Conservation (phyloP, 1,284 basidiomycete genomes). For the Sanghuangporus sanghuang region DNA sequence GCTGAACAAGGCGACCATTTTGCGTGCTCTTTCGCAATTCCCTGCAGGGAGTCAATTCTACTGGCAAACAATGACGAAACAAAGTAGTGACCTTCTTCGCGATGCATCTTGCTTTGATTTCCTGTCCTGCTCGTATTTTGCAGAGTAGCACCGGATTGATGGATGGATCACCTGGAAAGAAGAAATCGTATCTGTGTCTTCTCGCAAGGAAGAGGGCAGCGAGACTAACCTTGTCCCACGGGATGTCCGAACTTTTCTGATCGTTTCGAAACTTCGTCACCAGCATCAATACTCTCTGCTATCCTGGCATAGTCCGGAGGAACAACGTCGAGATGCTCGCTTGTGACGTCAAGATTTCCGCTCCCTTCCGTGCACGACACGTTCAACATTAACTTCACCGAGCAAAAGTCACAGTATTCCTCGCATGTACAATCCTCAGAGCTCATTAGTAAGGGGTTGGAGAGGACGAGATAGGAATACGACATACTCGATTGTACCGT, state of each 20-base stretch:
- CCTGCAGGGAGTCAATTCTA: constrained; percentile 42
- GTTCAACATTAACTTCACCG: constrained; percentile 71
- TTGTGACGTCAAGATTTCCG: constrained; percentile 77
- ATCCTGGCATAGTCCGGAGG: constrained; percentile 26
- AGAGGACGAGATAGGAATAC: constrained; percentile 3
- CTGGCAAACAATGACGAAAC: neutral
- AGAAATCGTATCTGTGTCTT: neutral
- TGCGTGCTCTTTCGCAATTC: constrained; percentile 97
- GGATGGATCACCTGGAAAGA: constrained; percentile 48
- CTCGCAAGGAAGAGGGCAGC: neutral
- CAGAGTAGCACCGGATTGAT: constrained; percentile 77
- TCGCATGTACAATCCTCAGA: constrained; percentile 81
- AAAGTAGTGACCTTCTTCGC: constrained; percentile 79
- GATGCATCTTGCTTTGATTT: constrained; percentile 81
- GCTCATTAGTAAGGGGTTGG: constrained; percentile 14
- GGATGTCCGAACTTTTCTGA: constrained; percentile 80
- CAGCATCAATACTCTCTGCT: constrained; percentile 33
- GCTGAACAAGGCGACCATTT: constrained; percentile 99
- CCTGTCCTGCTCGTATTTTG: constrained; percentile 93
- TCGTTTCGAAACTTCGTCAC: constrained; percentile 71
- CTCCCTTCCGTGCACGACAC: constrained; percentile 60
- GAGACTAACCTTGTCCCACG: constrained; percentile 67
- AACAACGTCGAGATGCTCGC: constrained; percentile 66
- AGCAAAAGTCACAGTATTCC: constrained; percentile 75
- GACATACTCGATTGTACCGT: constrained; percentile 70